Base-by-base conservation (phyloP, 2,329 filamentous ascomycete genomes). In the Cercospora brassicicola region DNA sequence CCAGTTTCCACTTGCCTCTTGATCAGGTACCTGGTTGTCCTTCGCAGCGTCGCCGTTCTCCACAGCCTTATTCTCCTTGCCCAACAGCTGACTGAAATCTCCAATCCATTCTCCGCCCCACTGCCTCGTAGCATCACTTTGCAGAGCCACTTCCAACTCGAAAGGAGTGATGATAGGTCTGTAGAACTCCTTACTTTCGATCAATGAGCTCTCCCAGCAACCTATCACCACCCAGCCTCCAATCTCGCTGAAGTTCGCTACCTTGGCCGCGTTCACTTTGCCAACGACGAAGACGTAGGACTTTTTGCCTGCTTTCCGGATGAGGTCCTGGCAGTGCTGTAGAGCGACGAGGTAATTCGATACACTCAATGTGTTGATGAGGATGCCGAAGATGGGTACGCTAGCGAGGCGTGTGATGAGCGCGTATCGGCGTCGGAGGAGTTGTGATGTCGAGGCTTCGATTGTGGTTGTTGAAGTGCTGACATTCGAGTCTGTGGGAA, bases 161-260 rank as follows among this genome's bases (percentile, higher is more conserved):
- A 96, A 98, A 0, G 94, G 94, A n/a, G 95, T 99, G 48, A 98
- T 89, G 9, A 98, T 89, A 0, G 94, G 93, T 74, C 89, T 88
- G 86, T 90, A 98, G 77, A 97, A 96, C 6, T 91, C 91, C 67
- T 91, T 91, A 71, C 93, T 93, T 74, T 97, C 94, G 4, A 99
- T 88, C 61, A 98, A 82, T 68, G 91, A 93, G 78, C 94, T 97
- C 81, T 99, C 95, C 95, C 95, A 99, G 80, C 95, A 99, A 2
- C 95, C 94, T 9, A 99, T 92, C 0, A 98, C 93, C 0, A 98
- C 93, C 95, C 95, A 99, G 15, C 93, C 94, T 53, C 93, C 94
- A 4, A 99, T 88, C 79, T 99, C 95, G 67, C 91, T 88, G 81
- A 99, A 99, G 80, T 99, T 99, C 59, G 95, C 95, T 23, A 99